A percentile compares a stretch with the other conserved stretches of the same genome.
Conservation (phyloP, 1,284 basidiomycete species). For the Irpex rosettiformis region DNA sequence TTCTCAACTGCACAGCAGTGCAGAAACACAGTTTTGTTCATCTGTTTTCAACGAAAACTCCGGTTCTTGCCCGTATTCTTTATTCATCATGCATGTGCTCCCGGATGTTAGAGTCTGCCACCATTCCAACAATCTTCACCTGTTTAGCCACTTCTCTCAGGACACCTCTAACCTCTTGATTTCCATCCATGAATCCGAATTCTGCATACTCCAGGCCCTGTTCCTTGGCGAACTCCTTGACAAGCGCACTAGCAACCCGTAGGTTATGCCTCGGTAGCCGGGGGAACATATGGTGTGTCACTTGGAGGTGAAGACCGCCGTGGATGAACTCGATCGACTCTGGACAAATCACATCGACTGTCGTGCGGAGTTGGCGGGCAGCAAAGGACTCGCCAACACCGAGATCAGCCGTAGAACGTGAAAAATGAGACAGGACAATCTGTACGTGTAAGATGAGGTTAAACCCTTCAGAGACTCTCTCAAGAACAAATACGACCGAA, state of each 20-base stretch:
- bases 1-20: background rate
- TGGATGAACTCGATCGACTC: slow-evolving; percentile 85
- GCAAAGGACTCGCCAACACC: slow-evolving; percentile 91
- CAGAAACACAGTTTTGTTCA: background rate
- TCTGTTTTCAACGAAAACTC: background rate
- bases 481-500: background rate
- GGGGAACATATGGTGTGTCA: slow-evolving; percentile 97
- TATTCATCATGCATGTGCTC: slow-evolving; percentile 28
- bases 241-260: slow-evolving; percentile 73
- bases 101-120: slow-evolving; percentile 62
- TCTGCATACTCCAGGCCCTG: slow-evolving; percentile 86
- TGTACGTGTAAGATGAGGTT: slow-evolving; percentile 30
- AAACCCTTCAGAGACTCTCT: too few species aligned
- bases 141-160: slow-evolving; percentile 81
- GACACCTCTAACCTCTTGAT: slow-evolving; percentile 74
- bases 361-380: slow-evolving; percentile 92
- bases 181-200: slow-evolving; percentile 86
- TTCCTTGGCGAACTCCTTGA: slow-evolving; percentile 84
- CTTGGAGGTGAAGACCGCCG: slow-evolving; percentile 92
- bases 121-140: slow-evolving; percentile 69
- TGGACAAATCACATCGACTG: slow-evolving; percentile 91
- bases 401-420: slow-evolving; percentile 90
- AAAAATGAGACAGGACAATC: slow-evolving; percentile 98
- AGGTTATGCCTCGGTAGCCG: slow-evolving; percentile 94
- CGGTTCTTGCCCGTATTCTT: background rate